Base-by-base conservation (phyloP, 73 alveolate genomes). In the Tetrahymena borealis region DNA sequence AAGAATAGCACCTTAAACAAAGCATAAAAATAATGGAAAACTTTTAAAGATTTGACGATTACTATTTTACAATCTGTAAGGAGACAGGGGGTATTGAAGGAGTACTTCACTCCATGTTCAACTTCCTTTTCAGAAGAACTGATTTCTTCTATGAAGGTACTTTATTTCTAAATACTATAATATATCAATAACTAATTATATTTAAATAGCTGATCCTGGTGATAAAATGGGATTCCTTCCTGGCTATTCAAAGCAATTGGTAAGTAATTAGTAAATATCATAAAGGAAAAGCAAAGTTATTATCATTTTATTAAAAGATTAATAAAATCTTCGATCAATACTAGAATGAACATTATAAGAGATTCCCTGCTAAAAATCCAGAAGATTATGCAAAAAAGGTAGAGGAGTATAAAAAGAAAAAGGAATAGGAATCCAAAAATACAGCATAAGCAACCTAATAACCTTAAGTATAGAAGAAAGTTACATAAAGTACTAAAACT, bases 141-240 rank as follows among this genome's bases (percentile, higher is more conserved):
- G 99, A 98, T 91, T 98, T 98, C 96, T 98, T 93, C 94, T 98
- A 98, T 93, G 99, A 97, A 95, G 97, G 95, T 93, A 93, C 18
- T 36, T 32, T 1, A 31, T 24, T 12, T 1, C 2, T 20, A 32
- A n/a, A 38, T 39, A 32, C 38, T 43, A 28, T 90, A 2, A 24
- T 24, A 35, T 39, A 60, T 1, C 16, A 60, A 24, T 9, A 60
- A 20, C 2, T 13, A 2, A 60, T 15, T n/a, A n/a, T 20, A 60
- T 60, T 60, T 24, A 60, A 60, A 60, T 15, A 92, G 96, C 98
- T 98, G 99, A 98, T 93, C 99, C 99, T 32, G 99, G 98, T 32
- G 99, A 98, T 93, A 97, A 97, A 79, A 98, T 98, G 99, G 99
- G 99, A 36, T 98, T 98, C 95, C 99, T 99, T 40, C 99, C 99